A percentile compares a stretch with the other conserved stretches of the same genome.
Conservation (phyloP, 176 grass and related monocot species). For the Eragrostis curvula region DNA sequence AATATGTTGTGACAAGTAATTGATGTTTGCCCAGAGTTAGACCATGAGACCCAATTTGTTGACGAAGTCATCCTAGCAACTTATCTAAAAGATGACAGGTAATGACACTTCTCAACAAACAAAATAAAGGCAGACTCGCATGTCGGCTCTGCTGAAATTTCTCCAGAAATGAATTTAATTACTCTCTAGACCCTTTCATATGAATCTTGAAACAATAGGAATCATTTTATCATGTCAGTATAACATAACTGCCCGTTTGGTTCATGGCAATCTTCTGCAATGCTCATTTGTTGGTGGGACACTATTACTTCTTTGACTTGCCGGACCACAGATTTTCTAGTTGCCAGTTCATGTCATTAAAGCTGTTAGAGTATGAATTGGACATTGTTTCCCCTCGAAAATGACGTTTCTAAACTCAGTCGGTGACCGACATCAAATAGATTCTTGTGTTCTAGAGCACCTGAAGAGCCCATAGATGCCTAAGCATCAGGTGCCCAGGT, state of each 20-base stretch:
- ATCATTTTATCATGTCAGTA: constrained; percentile 21
- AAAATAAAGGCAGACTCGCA: constrained; percentile 12
- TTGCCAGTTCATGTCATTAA: constrained; percentile 44
- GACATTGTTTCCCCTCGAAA: constrained; percentile 15
- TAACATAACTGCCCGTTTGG: background rate
- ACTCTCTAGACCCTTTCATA: background rate
- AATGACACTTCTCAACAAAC: background rate
- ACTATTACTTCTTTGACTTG: constrained; percentile 35
- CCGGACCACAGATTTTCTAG: constrained; percentile 17
- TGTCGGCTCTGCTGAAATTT: background rate
- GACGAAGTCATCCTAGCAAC: constrained; percentile 46
- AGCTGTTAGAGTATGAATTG: constrained; percentile 7
- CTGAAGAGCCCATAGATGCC: constrained; percentile 2
- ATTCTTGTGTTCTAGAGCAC: background rate
- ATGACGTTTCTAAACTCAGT: background rate
- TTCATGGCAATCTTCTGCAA: background rate
- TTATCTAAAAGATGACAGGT: constrained; percentile 20
- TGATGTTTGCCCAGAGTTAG: constrained; percentile 23
- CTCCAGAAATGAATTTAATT: background rate
- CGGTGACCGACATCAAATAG: constrained; percentile 38
- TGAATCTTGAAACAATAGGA: background rate
- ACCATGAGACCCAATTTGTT: constrained; percentile 24
- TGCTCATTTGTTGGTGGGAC: constrained; percentile 35
- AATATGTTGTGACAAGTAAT: background rate
- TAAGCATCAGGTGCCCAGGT: background rate